These are phyloP conservation scores for Pyricularia sp. DNA, from an alignment of 2,329 filamentous ascomycete genomes.

Conservation along the genomic window DNA sequence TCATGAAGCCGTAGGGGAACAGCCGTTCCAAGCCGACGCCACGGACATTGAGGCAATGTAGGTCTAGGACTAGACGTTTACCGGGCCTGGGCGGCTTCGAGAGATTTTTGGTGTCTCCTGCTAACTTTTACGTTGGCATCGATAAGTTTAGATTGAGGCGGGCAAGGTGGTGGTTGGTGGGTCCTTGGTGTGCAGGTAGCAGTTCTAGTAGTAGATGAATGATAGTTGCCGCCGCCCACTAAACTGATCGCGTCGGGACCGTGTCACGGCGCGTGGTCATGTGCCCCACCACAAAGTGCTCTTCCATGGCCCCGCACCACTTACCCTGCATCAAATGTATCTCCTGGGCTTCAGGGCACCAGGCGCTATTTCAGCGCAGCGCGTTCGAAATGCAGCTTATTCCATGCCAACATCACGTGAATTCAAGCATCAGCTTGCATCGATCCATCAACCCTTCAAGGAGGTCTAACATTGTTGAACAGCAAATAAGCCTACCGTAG, in stretches of 20 bases:
- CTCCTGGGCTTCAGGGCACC: not conserved
- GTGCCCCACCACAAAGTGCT: constrained; percentile 4
- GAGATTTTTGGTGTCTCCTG: not conserved
- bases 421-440: not conserved
- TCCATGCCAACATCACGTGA: not conserved
- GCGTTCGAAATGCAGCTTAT: not conserved
- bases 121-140: not conserved
- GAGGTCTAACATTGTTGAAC: constrained; percentile 8
- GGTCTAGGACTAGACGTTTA: not conserved
- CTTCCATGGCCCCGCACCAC: not conserved
- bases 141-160: not conserved
- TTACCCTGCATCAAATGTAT: not conserved
- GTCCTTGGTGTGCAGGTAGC: not conserved
- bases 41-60: constrained; percentile 11
- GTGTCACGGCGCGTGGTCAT: constrained; percentile 4
- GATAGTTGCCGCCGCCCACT: not conserved
- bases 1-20: constrained; percentile 39
- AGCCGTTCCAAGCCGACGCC: constrained; percentile 16
- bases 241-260: not conserved
- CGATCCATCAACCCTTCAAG: not conserved
- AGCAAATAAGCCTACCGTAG: constrained; percentile 9
- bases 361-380: not conserved
- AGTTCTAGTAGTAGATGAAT: not conserved
- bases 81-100: not conserved
- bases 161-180: not conserved